Conservation (phyloP, 208 protist species). For the Leishmania guyanensis region DNA sequence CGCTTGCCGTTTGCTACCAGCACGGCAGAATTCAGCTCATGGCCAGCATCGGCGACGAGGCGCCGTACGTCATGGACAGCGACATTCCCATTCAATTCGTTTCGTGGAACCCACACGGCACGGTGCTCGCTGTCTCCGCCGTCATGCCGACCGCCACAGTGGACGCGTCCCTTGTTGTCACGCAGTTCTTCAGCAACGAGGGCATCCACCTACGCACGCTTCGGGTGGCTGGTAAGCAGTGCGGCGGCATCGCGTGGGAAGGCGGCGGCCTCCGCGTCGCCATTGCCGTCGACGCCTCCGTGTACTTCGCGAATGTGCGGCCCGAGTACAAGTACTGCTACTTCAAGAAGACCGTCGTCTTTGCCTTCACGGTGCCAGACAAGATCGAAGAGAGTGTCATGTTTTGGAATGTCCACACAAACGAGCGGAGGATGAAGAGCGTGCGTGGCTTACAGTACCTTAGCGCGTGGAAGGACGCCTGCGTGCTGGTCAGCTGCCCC, state of each 20-base stretch:
- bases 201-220: conserved; percentile 93
- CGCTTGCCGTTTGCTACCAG: conserved; percentile 89
- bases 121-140: conserved; percentile 91
- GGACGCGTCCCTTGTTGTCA: conserved; percentile 45
- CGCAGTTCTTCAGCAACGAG: conserved; percentile 95
- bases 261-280: conserved; percentile 93
- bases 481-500: conserved; percentile 87
- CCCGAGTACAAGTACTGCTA: conserved; percentile 96
- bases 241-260: conserved; percentile 94
- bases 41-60: conserved; percentile 82
- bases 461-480: conserved; percentile 75
- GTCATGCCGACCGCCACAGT: conserved; percentile 30
- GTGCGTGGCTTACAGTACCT: conserved; percentile 88
- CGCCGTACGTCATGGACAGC: conserved; percentile 92
- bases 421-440: conserved; percentile 91
- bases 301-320: conserved; percentile 98
- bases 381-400: conserved; percentile 93
- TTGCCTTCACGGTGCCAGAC: conserved; percentile 89
- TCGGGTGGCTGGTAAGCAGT: conserved; percentile 84
- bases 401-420: conserved; percentile 95
- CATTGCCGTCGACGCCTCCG: conserved; percentile 94
- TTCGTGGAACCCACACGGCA: conserved; percentile 95
- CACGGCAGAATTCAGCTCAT: conserved; percentile 94
- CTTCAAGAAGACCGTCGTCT: conserved; percentile 94
- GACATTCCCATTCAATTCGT: conserved; percentile 73